phyloP scores from a whole-genome alignment of 352 stramenopile species.

The Phytophthora citricola region DNA sequence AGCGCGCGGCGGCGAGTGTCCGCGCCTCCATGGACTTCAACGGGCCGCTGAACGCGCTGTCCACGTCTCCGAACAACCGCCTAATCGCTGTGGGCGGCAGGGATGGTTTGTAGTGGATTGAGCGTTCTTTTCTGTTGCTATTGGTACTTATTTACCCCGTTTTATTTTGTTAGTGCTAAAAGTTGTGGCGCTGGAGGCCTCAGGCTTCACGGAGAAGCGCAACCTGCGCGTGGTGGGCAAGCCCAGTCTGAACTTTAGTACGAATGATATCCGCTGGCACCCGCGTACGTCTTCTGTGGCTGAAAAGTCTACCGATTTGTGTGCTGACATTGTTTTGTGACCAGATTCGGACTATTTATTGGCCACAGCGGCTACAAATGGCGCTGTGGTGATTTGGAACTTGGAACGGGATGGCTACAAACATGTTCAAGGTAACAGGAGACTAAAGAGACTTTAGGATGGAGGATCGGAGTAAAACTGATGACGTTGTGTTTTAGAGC shows the following conservation, averaged over 20 bases:
- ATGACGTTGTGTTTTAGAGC: slow-evolving; percentile 46
- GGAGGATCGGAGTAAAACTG: not conserved
- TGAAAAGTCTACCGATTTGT: not conserved
- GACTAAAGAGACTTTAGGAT: not conserved
- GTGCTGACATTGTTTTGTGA: slow-evolving; percentile 9
- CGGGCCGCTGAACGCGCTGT: slow-evolving; percentile 84
- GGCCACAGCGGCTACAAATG: slow-evolving; percentile 86
- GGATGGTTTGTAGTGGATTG: slow-evolving; percentile 55
- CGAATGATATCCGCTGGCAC: slow-evolving; percentile 91
- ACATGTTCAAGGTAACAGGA: slow-evolving; percentile 74
- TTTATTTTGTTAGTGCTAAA: slow-evolving; percentile 67
- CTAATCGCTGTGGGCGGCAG: slow-evolving; percentile 85
- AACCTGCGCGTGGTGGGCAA: slow-evolving; percentile 84
- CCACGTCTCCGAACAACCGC: slow-evolving; percentile 83
- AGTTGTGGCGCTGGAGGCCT: slow-evolving; percentile 78
- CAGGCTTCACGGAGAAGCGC: slow-evolving; percentile 83
- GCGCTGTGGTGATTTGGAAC: slow-evolving; percentile 89
- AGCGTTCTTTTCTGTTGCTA: not conserved
- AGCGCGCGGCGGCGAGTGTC: slow-evolving; percentile 60
- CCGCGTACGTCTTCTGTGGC: slow-evolving; percentile 55
- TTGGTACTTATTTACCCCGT: slow-evolving; percentile 3
- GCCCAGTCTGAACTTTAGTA: slow-evolving; percentile 88
- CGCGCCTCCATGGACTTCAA: slow-evolving; percentile 89
- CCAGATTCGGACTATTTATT: slow-evolving; percentile 85
- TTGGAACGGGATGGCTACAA: slow-evolving; percentile 89